phyloP scores from a whole-genome alignment of 805 yeast genomes.

The Metschnikowia henanensis region DNA sequence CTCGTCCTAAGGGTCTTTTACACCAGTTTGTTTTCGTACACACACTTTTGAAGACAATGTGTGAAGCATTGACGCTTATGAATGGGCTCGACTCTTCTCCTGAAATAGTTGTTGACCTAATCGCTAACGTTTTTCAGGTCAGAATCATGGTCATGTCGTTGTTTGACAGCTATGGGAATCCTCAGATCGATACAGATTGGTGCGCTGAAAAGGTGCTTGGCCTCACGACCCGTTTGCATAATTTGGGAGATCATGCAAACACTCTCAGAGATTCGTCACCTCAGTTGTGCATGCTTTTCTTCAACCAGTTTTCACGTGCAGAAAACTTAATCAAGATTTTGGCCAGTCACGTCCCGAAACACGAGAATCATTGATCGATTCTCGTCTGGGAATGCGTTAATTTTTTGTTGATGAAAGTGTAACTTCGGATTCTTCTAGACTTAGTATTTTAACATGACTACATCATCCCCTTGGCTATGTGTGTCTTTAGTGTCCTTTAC shows the following conservation, averaged over 20 bases:
- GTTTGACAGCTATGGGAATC: background rate
- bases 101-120: background rate
- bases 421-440: too few relatives aligned
- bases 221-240: background rate
- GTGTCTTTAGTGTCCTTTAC: too few relatives aligned
- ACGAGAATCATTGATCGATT: too few relatives aligned
- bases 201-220: background rate
- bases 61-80: background rate
- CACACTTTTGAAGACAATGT: background rate
- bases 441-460: too few relatives aligned
- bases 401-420: too few relatives aligned
- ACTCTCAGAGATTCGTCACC: background rate
- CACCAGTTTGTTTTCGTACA: background rate
- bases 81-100: background rate
- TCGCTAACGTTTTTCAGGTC: background rate
- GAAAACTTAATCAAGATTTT: background rate
- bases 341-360: background rate
- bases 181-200: background rate
- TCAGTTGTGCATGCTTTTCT: background rate
- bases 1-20: background rate
- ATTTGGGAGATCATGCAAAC: background rate
- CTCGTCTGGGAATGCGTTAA: too few relatives aligned
- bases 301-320: background rate
- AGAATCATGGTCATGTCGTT: background rate
- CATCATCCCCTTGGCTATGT: too few relatives aligned